Evolutionary conservation across 2,329 filamentous ascomycete species (phyloP).

Genomic region (Leptographium flavum): DNA sequence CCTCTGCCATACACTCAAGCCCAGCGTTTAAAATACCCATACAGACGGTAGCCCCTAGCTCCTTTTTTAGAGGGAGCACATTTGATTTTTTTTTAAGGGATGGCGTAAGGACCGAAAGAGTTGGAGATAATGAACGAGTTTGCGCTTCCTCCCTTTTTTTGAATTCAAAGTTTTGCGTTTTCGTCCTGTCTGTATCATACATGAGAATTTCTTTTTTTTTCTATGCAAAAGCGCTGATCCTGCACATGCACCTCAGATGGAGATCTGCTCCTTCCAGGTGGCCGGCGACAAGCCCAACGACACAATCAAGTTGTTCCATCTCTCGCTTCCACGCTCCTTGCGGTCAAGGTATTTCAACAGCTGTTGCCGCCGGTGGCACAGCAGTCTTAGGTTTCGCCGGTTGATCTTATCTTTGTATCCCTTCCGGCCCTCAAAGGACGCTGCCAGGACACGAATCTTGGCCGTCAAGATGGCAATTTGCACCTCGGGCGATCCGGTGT

Average conservation of each 20-base stretch:
- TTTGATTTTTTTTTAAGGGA: neutral
- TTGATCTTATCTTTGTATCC: slow-evolving; percentile 85
- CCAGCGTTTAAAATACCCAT: slow-evolving; percentile 1
- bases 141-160: neutral
- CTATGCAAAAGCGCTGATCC: neutral
- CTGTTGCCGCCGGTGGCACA: slow-evolving; percentile 84
- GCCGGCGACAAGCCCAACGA: slow-evolving; percentile 76
- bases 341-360: slow-evolving; percentile 71
- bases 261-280: slow-evolving; percentile 84
- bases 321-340: slow-evolving; percentile 79
- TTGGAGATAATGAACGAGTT: neutral
- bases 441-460: slow-evolving; percentile 74
- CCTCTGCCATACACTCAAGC: neutral
- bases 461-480: slow-evolving; percentile 90
- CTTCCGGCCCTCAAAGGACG: slow-evolving; percentile 50
- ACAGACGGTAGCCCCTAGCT: neutral
- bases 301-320: slow-evolving; percentile 77
- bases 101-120: slow-evolving; percentile 1
- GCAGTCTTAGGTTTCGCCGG: slow-evolving; percentile 72
- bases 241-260: slow-evolving; percentile 23
- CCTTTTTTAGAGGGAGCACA: neutral
- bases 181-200: neutral
- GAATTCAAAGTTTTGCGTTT: neutral
- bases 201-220: neutral
- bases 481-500: slow-evolving; percentile 94